Evolutionary conservation across 805 yeast species (phyloP).

Genomic region (Metschnikowia amazonensis): DNA sequence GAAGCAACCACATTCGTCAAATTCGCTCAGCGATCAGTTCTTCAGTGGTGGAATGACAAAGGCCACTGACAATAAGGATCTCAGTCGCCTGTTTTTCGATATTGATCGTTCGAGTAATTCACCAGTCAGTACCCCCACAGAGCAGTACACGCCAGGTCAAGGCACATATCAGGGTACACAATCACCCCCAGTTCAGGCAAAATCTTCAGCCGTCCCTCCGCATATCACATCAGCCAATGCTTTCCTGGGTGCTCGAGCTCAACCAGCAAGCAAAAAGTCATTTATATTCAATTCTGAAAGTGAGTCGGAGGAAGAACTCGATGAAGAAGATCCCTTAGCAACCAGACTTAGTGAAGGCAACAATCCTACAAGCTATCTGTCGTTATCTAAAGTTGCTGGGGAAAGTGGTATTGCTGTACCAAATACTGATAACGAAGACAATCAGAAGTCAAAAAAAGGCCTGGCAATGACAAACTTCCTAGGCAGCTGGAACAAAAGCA

Average conservation of each 20-base stretch:
- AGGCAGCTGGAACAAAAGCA: constrained; percentile 19
- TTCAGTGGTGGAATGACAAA: constrained; percentile 27
- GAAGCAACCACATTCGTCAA: constrained; percentile 41
- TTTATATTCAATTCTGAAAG: constrained; percentile 38
- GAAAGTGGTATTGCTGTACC: constrained; percentile 34
- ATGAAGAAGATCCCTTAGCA: constrained; percentile 17
- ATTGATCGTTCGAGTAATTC: constrained; percentile 7
- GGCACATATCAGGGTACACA: constrained; percentile 12
- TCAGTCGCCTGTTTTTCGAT: constrained; percentile 17
- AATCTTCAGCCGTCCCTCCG: constrained; percentile 41
- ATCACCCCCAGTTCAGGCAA: constrained; percentile 26
- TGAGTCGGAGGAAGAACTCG: constrained; percentile 33
- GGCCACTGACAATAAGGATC: constrained; percentile 7
- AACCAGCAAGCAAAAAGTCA: constrained; percentile 18
- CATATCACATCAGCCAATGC: constrained; percentile 42
- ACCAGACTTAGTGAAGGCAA: constrained; percentile 7
- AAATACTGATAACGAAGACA: constrained; percentile 18
- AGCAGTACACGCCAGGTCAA: constrained; percentile 3
- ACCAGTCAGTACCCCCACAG: not conserved
- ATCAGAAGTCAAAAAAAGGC: constrained; percentile 20
- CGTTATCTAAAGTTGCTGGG: constrained; percentile 51
- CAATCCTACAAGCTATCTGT: constrained; percentile 36
- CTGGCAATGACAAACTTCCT: constrained; percentile 30
- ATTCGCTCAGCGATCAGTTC: constrained; percentile 37
- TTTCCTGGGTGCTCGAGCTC: constrained; percentile 27